phyloP scores from a whole-genome alignment of 164 flowering plant species.

The Kingdonia uniflora region DNA sequence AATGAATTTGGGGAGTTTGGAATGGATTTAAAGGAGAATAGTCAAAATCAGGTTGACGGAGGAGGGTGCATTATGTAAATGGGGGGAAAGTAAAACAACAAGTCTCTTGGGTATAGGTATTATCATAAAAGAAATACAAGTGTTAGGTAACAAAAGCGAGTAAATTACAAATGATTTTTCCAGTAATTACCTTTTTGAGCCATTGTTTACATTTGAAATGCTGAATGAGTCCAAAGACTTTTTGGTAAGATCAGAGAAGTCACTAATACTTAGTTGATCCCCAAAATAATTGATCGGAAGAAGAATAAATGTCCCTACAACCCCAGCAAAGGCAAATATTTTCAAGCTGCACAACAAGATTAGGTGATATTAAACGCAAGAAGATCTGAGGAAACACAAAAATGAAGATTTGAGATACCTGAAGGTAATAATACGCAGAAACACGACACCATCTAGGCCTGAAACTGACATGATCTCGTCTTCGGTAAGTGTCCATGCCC shows the following conservation, averaged over 20 bases:
- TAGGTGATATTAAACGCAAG: too few species aligned
- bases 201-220: slow-evolving; percentile 72
- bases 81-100: too few species aligned
- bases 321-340: slow-evolving; percentile 63
- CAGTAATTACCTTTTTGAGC: slow-evolving; percentile 48
- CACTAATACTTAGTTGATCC: slow-evolving; percentile 35
- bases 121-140: too few species aligned
- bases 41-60: too few species aligned
- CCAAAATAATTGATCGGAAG: slow-evolving; percentile 79
- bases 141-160: too few species aligned
- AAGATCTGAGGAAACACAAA: too few species aligned
- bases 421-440: slow-evolving; percentile 72
- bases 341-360: slow-evolving; percentile 50
- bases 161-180: neutral
- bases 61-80: too few species aligned
- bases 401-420: slow-evolving; percentile 29
- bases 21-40: too few species aligned
- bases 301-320: slow-evolving; percentile 66
- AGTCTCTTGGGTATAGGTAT: too few species aligned
- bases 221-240: slow-evolving; percentile 73
- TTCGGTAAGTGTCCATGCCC: slow-evolving; percentile 71
- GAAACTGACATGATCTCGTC: slow-evolving; percentile 55
- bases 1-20: too few species aligned
- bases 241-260: slow-evolving; percentile 47
- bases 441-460: slow-evolving; percentile 87